These are phyloP conservation scores for Vicia villosa DNA, from an alignment of 306 rosid genomes.

Conservation along the genomic window DNA sequence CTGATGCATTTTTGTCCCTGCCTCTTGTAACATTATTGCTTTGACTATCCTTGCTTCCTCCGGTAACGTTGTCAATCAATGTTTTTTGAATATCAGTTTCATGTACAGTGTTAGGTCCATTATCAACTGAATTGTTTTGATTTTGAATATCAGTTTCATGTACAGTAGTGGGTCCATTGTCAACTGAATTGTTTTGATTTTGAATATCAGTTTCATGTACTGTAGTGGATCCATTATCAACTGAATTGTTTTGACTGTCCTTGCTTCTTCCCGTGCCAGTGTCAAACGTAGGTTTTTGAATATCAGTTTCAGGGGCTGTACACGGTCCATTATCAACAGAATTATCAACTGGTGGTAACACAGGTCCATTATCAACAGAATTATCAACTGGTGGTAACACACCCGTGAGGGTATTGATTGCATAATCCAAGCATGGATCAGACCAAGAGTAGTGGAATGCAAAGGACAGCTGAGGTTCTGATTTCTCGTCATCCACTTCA, in stretches of 20 bases:
- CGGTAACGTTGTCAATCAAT: not conserved
- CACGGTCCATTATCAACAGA: conserved; percentile 38
- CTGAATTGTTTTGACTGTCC: conserved; percentile 4
- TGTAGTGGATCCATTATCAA: too few species aligned
- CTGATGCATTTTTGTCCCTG: conserved; percentile 40
- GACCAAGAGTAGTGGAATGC: conserved; percentile 81
- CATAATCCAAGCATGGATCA: conserved; percentile 81
- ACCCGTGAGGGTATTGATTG: conserved; percentile 75
- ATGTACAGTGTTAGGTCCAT: conserved; percentile 14
- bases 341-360: conserved; percentile 62
- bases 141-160: conserved; percentile 18
- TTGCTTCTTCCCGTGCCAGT: conserved; percentile 21
- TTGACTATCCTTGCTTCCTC: conserved; percentile 27
- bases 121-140: conserved; percentile 25
- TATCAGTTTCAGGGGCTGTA: conserved; percentile 36
- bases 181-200: too few species aligned
- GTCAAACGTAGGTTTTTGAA: conserved; percentile 32
- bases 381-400: conserved; percentile 65
- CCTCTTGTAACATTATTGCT: conserved; percentile 41
- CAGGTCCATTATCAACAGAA: conserved; percentile 43
- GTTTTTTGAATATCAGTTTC: conserved; percentile 10
- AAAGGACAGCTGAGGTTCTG: conserved; percentile 57
- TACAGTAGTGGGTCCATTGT: conserved; percentile 16
- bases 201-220: too few species aligned
- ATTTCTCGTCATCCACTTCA: conserved; percentile 48